phyloP scores from a whole-genome alignment of 108 stramenopile species.

The Fistulifera pelliculosa region DNA sequence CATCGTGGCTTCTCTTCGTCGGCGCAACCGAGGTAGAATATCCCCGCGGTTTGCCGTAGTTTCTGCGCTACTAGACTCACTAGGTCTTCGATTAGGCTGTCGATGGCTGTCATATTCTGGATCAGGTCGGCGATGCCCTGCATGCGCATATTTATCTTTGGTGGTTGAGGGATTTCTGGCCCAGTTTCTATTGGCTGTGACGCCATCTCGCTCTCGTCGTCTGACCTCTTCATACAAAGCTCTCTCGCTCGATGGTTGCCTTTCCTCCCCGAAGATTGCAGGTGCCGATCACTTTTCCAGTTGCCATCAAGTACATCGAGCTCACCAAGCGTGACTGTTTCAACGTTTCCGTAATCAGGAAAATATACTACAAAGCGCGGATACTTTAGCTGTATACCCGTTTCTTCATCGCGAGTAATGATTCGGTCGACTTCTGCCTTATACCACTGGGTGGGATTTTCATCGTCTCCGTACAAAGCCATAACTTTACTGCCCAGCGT shows the following conservation, averaged over 20 bases:
- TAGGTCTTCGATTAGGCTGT: constrained; percentile 3
- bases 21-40: constrained; percentile 6
- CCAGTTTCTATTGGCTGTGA: constrained; percentile 34
- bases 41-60: constrained; percentile 10
- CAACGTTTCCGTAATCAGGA: constrained; percentile 91
- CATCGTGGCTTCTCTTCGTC: constrained; percentile 53
- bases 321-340: constrained; percentile 84
- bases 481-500: constrained; percentile 59
- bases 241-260: constrained; percentile 10
- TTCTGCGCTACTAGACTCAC: constrained; percentile 3
- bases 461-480: constrained; percentile 93
- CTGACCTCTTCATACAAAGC: constrained; percentile 70
- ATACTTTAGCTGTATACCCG: constrained; percentile 28
- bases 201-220: constrained; percentile 56
- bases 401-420: constrained; percentile 48
- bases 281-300: constrained; percentile 1
- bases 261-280: too few species aligned
- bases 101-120: not conserved
- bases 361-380: constrained; percentile 91
- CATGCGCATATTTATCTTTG: constrained; percentile 26
- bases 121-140: too few species aligned
- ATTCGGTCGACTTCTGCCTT: constrained; percentile 88
- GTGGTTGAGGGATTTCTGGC: constrained; percentile 39
- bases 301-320: constrained; percentile 52
- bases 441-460: constrained; percentile 94